phyloP scores from a whole-genome alignment of 768 basidiomycete species.

The Russula abietina region DNA sequence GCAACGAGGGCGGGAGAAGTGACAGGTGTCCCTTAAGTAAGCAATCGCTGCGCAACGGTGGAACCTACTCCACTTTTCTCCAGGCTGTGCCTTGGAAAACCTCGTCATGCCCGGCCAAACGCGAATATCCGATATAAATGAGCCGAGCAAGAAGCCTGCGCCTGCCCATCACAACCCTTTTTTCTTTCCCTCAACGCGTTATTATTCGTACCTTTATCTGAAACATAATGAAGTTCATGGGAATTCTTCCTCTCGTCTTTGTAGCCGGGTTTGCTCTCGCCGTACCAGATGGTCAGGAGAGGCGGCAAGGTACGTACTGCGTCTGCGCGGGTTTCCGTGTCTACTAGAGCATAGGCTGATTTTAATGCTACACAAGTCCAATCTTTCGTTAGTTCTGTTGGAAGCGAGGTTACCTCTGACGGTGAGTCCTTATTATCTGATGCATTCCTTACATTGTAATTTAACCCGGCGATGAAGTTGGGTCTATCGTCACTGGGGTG shows the following conservation, averaged over 20 bases:
- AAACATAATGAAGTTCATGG: conserved; percentile 8
- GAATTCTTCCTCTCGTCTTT: background rate
- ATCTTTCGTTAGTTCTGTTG: conserved; percentile 10
- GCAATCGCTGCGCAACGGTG: background rate
- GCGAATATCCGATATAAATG: background rate
- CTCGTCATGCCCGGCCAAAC: background rate
- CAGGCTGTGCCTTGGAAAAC: background rate
- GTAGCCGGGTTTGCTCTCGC: conserved; percentile 4
- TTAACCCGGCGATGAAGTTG: conserved; percentile 7
- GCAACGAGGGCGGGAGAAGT: no score
- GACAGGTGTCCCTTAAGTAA: background rate
- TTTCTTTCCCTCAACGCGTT: background rate
- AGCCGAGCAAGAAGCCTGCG: no score
- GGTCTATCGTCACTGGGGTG: conserved; percentile 4
- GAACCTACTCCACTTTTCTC: background rate
- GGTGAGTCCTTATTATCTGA: background rate
- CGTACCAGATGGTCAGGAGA: background rate
- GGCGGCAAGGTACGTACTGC: conserved; percentile 11
- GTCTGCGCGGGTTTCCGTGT: background rate
- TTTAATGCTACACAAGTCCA: background rate
- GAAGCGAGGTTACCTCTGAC: background rate
- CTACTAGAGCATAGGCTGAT: no score
- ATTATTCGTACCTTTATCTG: background rate
- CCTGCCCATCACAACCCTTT: no score
- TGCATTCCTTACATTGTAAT: background rate